Evolutionary conservation across 2,329 filamentous ascomycete species (phyloP).

Genomic region (Fusarium fracticaudum): DNA sequence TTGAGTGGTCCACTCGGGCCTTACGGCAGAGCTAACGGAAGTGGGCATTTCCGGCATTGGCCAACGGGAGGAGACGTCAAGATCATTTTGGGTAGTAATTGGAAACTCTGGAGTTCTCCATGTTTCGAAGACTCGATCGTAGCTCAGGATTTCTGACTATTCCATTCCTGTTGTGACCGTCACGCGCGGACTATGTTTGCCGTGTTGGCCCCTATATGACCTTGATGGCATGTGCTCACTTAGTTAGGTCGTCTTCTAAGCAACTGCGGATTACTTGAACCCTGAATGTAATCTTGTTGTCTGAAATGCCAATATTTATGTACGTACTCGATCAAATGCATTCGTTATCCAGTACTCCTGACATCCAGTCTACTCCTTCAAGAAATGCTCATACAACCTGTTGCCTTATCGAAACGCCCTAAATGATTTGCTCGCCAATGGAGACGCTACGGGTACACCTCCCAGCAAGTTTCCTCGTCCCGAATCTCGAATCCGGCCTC

Average conservation of each 20-base stretch:
- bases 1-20: slow-evolving; percentile 34
- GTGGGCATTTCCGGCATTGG: slow-evolving; percentile 24
- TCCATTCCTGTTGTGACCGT: neutral
- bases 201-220: neutral
- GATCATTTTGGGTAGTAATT: slow-evolving; percentile 32
- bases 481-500: slow-evolving; percentile 58
- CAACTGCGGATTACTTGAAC: neutral
- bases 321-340: slow-evolving; percentile 31
- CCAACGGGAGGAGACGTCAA: slow-evolving; percentile 32
- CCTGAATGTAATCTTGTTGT: neutral
- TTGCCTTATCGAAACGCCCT: slow-evolving; percentile 52
- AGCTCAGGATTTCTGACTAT: neutral
- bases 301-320: slow-evolving; percentile 7
- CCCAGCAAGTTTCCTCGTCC: slow-evolving; percentile 46
- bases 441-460: slow-evolving; percentile 46
- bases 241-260: neutral
- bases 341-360: slow-evolving; percentile 25
- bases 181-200: neutral
- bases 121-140: neutral
- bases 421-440: slow-evolving; percentile 55
- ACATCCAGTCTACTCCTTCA: slow-evolving; percentile 32
- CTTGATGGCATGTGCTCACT: neutral
- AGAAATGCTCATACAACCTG: slow-evolving; percentile 32
- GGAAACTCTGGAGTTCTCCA: neutral
- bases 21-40: slow-evolving; percentile 19